A percentile compares a stretch with the other conserved stretches of the same genome.
phyloP scores from a whole-genome alignment of 139 green algal species.

The Dunaliella primolecta region DNA sequence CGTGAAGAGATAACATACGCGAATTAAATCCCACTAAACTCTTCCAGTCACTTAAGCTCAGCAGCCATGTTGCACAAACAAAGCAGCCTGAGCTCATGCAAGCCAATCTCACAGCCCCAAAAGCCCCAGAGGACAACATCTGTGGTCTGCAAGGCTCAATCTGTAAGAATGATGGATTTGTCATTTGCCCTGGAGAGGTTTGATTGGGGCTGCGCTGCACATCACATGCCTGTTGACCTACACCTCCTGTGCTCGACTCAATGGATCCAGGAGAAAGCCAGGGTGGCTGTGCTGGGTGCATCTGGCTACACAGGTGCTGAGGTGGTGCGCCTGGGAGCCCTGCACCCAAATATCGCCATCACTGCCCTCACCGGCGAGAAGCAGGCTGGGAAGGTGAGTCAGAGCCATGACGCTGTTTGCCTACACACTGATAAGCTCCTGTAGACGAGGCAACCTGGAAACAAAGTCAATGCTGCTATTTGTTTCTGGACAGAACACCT shows the following conservation, averaged over 20 bases:
- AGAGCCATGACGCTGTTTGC: no score
- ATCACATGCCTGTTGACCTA: background rate
- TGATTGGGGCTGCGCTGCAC: background rate
- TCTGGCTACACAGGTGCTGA: constrained; percentile 96
- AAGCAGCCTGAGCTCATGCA: no score
- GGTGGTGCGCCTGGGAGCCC: constrained; percentile 73
- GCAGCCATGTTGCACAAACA: no score
- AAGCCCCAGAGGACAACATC: background rate
- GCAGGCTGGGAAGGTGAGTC: constrained; percentile 82
- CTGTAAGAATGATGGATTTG: background rate
- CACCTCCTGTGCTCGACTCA: background rate
- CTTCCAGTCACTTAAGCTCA: no score
- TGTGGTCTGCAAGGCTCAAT: background rate
- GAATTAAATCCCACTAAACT: background rate
- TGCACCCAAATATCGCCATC: constrained; percentile 83
- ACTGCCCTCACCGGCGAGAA: constrained; percentile 86
- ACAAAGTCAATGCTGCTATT: background rate
- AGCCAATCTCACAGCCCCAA: background rate
- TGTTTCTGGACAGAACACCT: background rate
- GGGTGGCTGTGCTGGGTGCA: constrained; percentile 88
- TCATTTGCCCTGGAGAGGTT: background rate
- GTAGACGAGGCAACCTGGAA: background rate
- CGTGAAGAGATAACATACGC: background rate
- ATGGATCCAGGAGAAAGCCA: constrained; percentile 1
- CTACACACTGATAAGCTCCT: no score